These are phyloP conservation scores for Boletus tylopilopsis DNA, from an alignment of 768 basidiomycete species.

Conservation along the genomic window DNA sequence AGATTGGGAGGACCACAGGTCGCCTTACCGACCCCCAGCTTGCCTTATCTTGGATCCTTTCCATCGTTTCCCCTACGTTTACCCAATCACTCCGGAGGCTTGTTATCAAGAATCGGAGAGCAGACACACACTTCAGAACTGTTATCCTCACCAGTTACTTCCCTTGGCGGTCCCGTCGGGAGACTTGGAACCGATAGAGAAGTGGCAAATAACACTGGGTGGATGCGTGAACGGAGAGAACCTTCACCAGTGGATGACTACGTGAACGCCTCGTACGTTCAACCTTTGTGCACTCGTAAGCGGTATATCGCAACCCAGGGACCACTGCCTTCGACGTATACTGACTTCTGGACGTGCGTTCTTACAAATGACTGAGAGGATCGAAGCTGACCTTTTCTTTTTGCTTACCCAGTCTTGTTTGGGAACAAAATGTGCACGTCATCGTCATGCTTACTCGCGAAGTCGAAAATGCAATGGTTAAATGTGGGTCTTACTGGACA, in stretches of 20 bases:
- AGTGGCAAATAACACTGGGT: neutral
- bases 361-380: neutral
- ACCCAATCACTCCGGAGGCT: slow-evolving; percentile 11
- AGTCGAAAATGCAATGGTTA: slow-evolving; percentile 81
- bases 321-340: slow-evolving; percentile 82
- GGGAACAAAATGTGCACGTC: slow-evolving; percentile 93
- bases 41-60: slow-evolving; percentile 5
- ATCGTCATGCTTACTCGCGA: slow-evolving; percentile 97
- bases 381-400: slow-evolving; percentile 3
- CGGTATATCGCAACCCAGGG: slow-evolving; percentile 97
- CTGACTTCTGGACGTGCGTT: slow-evolving; percentile 92
- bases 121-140: slow-evolving; percentile 3
- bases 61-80: slow-evolving; percentile 17
- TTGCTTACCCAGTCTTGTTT: slow-evolving; percentile 56
- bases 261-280: slow-evolving; percentile 92
- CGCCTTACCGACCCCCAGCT: neutral
- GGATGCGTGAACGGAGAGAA: slow-evolving; percentile 9
- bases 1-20: slow-evolving; percentile 8
- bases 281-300: slow-evolving; percentile 75
- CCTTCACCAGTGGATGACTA: slow-evolving; percentile 71
- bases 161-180: neutral
- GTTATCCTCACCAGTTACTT: neutral
- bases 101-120: slow-evolving; percentile 17
- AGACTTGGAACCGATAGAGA: neutral
- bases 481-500: slow-evolving; percentile 90